Base-by-base conservation (phyloP, 208 protist species). In the Balamuthia mandrillaris region DNA sequence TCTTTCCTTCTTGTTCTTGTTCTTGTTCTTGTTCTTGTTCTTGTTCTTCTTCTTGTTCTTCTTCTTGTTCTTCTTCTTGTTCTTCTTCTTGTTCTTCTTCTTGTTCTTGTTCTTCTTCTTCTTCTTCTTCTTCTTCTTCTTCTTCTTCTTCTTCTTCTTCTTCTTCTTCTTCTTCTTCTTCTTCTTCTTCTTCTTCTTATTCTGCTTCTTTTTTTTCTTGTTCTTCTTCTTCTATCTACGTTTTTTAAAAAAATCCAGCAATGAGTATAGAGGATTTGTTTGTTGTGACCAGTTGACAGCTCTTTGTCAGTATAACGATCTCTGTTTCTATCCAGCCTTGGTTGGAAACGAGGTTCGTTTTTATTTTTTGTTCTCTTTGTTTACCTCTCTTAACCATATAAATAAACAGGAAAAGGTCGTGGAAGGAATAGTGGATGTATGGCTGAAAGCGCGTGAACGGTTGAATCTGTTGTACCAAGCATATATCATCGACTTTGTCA, bases 401-500 rank as follows among this genome's bases (percentile, higher is more conserved):
- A n/a, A 54, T 3, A 31, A 78, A 0, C n/a, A 78, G 68, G 45
- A 58, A 44, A 14, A 56, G 51, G 60, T 81, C 29, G 51, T 82
- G 14, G 0, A 39, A 10, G 27, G 29, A 37, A 82, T 82, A 12
- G 45, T 18, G 12, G 75, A 21, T 5, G 60, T 54, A 18, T 82
- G 75, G 75, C 47, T n/a, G n/a, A n/a, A n/a, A n/a, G n/a, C n/a
- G n/a, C n/a, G n/a, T n/a, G 18, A 35, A 21, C 6, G 51, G 52
- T 82, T 2, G 12, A 44, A 37, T 35, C 10, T 9, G 35, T 66
- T 6, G 75, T 82, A 2, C 18, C 75, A 65, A 18, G 51, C 51
- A 0, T 60, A 39, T 24, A 82, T 82, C 29, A 52, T 82, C 24
- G 75, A 82, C 75, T 82, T 82, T 82, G 75, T 65, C 33, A 45